These are phyloP conservation scores for Colletotrichum coccodes DNA, from an alignment of 2,329 filamentous ascomycete species.

Conservation along the genomic window DNA sequence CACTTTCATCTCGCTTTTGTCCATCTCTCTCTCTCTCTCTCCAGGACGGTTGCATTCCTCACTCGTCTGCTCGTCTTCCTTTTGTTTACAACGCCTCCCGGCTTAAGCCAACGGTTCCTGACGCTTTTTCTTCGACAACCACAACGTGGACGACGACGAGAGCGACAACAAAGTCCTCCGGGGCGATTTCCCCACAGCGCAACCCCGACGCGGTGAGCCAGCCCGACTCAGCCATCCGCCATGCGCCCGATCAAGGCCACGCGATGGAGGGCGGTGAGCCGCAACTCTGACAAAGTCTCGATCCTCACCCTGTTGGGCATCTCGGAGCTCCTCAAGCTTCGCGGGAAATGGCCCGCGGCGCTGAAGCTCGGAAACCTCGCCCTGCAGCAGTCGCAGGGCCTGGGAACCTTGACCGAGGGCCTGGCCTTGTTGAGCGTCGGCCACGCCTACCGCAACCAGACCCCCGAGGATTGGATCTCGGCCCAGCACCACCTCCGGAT, in stretches of 20 bases:
- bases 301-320: conserved; percentile 30
- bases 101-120: not conserved
- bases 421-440: conserved; percentile 32
- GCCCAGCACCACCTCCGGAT: conserved; percentile 31
- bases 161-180: not conserved
- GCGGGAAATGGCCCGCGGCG: conserved; percentile 31
- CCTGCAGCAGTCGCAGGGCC: conserved; percentile 18
- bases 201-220: conserved; percentile 30
- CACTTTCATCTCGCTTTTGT: conserved; percentile 21
- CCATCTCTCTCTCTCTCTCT: not conserved
- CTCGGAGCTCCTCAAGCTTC: conserved; percentile 30
- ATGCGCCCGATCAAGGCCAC: conserved; percentile 28
- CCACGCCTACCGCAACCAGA: conserved; percentile 33
- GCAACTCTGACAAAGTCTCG: conserved; percentile 27
- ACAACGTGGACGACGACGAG: not conserved
- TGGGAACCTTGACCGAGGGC: conserved; percentile 29
- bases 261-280: conserved; percentile 33
- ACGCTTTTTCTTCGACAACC: not conserved
- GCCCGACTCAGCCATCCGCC: conserved; percentile 28
- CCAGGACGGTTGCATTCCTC: conserved; percentile 11
- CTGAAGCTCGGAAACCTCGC: conserved; percentile 23
- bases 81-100: not conserved
- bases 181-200: conserved; percentile 15
- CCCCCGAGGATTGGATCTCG: conserved; percentile 28
- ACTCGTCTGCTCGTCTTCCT: not conserved